Evolutionary conservation across 2,329 filamentous ascomycete species (phyloP).

Genomic region (Penicillium italicum): DNA sequence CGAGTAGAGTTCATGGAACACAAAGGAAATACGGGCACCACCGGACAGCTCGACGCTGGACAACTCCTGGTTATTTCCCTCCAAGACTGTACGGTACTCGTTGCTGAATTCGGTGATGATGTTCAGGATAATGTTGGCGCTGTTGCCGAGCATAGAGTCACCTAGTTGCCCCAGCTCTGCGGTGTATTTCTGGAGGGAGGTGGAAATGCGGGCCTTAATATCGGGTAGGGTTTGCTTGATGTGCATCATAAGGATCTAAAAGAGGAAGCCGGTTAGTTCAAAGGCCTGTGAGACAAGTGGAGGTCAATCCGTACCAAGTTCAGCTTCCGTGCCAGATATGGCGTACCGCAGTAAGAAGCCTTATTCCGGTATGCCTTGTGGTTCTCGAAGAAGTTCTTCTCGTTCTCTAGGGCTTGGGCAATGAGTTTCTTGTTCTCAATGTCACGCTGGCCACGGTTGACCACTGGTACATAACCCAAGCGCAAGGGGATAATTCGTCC

Average conservation of each 20-base stretch:
- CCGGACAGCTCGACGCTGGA: slow-evolving; percentile 93
- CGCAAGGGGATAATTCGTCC: slow-evolving; percentile 94
- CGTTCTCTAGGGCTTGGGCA: slow-evolving; percentile 81
- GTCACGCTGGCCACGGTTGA: slow-evolving; percentile 95
- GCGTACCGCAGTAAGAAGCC: slow-evolving; percentile 96
- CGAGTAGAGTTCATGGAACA: slow-evolving; percentile 97
- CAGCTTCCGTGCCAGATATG: slow-evolving; percentile 91
- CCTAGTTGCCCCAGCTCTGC: slow-evolving; percentile 78
- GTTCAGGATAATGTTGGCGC: slow-evolving; percentile 92
- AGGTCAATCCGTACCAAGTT: slow-evolving; percentile 62
- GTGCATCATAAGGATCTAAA: slow-evolving; percentile 96
- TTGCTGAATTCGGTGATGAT: slow-evolving; percentile 99
- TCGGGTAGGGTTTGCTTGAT: slow-evolving; percentile 99
- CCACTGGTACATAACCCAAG: slow-evolving; percentile 92
- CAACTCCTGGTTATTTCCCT: slow-evolving; percentile 94
- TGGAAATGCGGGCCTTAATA: slow-evolving; percentile 95
- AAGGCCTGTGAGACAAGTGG: background rate
- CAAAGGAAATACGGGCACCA: slow-evolving; percentile 96
- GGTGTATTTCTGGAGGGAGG: slow-evolving; percentile 87
- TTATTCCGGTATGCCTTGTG: slow-evolving; percentile 99
- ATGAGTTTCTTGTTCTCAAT: slow-evolving; percentile 98
- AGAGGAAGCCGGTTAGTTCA: slow-evolving; percentile 23
- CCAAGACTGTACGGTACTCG: slow-evolving; percentile 92
- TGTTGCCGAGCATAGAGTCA: slow-evolving; percentile 93
- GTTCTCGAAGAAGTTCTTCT: slow-evolving; percentile 96